Conservation (phyloP, 2,329 filamentous ascomycete species). For the Xylariaceae sp. region DNA sequence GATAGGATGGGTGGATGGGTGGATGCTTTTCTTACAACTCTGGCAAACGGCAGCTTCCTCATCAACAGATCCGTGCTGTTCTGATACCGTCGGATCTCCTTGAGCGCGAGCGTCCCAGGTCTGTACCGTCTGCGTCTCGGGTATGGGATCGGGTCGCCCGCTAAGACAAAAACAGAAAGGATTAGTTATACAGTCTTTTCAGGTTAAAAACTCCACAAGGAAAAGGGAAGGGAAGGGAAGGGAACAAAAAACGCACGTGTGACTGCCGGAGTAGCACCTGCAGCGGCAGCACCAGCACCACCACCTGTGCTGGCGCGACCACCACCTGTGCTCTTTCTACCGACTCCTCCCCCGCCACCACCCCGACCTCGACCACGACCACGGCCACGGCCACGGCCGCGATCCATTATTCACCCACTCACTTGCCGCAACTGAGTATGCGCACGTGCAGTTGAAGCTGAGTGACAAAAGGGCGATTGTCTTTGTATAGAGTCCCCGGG, state of each 20-base stretch:
- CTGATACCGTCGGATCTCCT: slow-evolving; percentile 89
- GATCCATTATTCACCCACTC: slow-evolving; percentile 12
- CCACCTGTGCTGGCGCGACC: slow-evolving; percentile 24
- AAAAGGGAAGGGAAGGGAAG: too few species aligned
- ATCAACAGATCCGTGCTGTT: slow-evolving; percentile 83
- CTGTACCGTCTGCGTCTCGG: slow-evolving; percentile 59
- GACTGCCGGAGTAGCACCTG: slow-evolving; percentile 14
- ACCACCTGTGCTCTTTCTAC: not conserved
- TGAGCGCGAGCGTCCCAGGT: slow-evolving; percentile 79
- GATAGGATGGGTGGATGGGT: not conserved
- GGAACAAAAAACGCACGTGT: slow-evolving; percentile 35
- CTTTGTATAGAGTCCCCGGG: too few species aligned
- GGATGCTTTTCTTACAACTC: slow-evolving; percentile 50
- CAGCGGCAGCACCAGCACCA: slow-evolving; percentile 8
- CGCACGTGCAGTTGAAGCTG: too few species aligned
- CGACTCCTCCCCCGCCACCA: slow-evolving; percentile 12
- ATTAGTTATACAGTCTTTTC: too few species aligned
- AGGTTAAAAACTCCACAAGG: too few species aligned
- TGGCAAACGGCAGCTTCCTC: slow-evolving; percentile 72
- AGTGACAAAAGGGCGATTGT: too few species aligned
- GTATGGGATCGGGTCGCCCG: slow-evolving; percentile 66
- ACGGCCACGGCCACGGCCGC: slow-evolving; percentile 13
- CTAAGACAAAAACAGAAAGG: too few species aligned
- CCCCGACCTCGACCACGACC: slow-evolving; percentile 6
- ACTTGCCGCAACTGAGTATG: slow-evolving; percentile 1